Base-by-base conservation (phyloP, 345 rosid species). In the Heritiera littoralis region DNA sequence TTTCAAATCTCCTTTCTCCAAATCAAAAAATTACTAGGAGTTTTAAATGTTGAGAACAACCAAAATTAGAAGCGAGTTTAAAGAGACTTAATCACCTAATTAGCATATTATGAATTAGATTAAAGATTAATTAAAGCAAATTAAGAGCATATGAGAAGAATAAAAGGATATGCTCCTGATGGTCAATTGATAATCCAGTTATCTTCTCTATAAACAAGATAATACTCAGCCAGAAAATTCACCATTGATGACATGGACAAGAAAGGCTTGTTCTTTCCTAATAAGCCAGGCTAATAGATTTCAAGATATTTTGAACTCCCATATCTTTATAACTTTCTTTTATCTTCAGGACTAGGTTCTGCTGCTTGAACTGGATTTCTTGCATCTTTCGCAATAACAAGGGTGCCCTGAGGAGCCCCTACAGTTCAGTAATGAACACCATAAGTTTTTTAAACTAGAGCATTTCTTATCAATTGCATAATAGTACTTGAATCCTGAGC, bases 341-440 rank as follows among this genome's bases (percentile, higher is more conserved):
- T 87, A 78, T 87, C 90, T 81, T 88, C 87, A 6, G 64, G 61
- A 75, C 75, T 83, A 69, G 90, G 81, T 70, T 89, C 88, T 43
- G 86, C 83, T 78, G 82, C 79, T 76, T 86, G 88, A 77, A 80
- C 76, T 18, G 73, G 79, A 67, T 87, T 91, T 84, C 89, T 88
- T 12, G n/a, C 51, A 45, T 90, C 92, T 69, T 83, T 87, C 12
- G 75, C 80, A 55, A 77, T 70, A 41, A 74, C 40, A 76, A 49
- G 6, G 8, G 56, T 64, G 60, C 79, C 79, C 49, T 46, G 79
- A 76, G 77, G 72, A 54, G 60, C 91, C 78, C 86, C 92, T 87
- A 10, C 81, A 78, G 7, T 30, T 77, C 9, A 67, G 52, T 45
- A 75, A 75, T 18, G 32, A 58, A 38, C 51, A 40, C 32, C n/a